Conservation (phyloP, 257 asterid species). For the Solanum paucissectum region DNA sequence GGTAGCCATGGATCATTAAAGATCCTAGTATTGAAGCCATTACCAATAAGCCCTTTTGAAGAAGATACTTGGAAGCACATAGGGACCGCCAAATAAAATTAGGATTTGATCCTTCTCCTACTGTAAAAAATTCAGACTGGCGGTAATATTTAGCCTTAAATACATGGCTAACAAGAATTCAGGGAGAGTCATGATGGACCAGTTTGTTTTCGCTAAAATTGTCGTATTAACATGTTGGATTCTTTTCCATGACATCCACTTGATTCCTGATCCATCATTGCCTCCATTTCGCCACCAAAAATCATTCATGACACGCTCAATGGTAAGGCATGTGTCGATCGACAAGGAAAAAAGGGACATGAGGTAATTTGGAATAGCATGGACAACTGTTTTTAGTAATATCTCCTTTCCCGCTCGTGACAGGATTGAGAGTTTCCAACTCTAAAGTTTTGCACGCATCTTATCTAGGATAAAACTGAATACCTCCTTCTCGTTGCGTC, state of each 20-base stretch:
- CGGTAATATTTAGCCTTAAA: neutral
- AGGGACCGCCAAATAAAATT: neutral
- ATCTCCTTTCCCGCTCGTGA: no score
- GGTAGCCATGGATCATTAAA: neutral
- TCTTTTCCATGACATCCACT: neutral
- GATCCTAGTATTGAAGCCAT: neutral
- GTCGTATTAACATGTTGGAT: neutral
- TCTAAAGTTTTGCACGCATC: no score
- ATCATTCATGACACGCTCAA: no score
- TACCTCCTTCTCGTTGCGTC: no score
- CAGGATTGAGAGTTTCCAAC: no score
- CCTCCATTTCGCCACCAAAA: no score
- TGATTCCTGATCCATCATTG: no score
- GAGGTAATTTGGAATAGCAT: no score
- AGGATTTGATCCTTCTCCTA: neutral
- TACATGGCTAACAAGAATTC: neutral
- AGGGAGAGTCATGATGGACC: neutral
- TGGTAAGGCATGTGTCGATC: no score
- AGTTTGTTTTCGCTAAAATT: neutral
- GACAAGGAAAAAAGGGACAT: no score
- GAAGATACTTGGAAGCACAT: neutral
- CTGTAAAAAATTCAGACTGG: neutral
- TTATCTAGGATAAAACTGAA: no score
- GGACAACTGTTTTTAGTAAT: no score
- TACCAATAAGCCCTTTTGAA: neutral